Base-by-base conservation (phyloP, 805 yeast genomes). In the Kluyveromyces nonfermentans region DNA sequence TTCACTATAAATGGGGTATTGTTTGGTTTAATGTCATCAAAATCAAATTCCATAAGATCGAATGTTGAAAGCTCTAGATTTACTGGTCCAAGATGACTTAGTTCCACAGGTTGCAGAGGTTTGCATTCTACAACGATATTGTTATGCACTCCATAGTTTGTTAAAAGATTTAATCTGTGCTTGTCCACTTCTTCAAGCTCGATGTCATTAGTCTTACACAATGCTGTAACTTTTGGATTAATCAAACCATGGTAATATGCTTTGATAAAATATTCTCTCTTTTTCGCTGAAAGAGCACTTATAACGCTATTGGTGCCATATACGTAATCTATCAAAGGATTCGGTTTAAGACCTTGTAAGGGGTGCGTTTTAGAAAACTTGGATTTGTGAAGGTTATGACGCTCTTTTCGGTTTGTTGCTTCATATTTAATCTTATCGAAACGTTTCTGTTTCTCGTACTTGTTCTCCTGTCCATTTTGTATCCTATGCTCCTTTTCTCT, bases 231-330 rank as follows among this genome's bases (percentile, higher is more conserved):
- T 33, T 72, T 72, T 10, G 46, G 60, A 48, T 69, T 50, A 49
- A 58, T 47, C 14, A 63, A 52, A 35, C 69, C 72, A 46, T 77
- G 70, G 14, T 79, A 61, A 48, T 69, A 71, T 14, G 87, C 55
- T 43, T 70, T 71, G 32, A 74, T 72, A 57, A 72, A 75, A 41
- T 70, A 71, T 12, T 61, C 67, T 50, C 95, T 71, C 44, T 73
- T 75, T 19, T 69, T 65, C 7, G 80, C 73, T 17, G 64, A 58
- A 46, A 88, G 65, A 0, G 87, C 95, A 1, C 95, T 82, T 14
- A 72, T 50, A 2, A 88, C 90, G 0, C 94, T 67, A 44, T 83
- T 80, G 0, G 82, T 78, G 7, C 96, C 96, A 56, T 73, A 86
- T 2, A 87, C 63, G 56, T 80, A 82, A 55, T 87, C 95, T 40